Conservation (phyloP, 208 protist species). For the Leishmania amazonensis region DNA sequence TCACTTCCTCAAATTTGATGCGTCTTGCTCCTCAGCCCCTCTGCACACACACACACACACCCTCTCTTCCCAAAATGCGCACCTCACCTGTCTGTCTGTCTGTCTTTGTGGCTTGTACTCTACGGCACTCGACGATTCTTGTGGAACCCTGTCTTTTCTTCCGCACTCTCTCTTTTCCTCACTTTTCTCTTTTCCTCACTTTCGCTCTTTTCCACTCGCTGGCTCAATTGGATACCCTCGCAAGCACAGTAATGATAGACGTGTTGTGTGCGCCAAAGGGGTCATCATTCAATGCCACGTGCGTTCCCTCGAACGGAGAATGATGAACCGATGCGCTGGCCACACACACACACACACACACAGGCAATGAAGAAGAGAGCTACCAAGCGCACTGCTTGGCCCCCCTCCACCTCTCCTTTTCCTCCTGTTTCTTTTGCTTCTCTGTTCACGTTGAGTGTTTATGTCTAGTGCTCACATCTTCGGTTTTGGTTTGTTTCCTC, state of each 20-base stretch:
- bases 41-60: no score
- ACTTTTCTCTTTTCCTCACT: neutral
- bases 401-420: neutral
- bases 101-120: neutral
- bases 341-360: neutral
- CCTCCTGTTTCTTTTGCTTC: neutral
- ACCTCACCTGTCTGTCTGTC: neutral
- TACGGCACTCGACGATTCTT: neutral
- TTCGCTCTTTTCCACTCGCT: neutral
- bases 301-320: neutral
- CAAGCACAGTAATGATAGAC: neutral
- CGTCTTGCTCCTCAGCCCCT: neutral
- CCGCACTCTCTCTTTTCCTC: neutral
- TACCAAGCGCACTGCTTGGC: neutral
- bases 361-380: neutral
- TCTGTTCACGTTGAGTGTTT: neutral
- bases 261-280: neutral
- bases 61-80: neutral
- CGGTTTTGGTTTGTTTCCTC: neutral
- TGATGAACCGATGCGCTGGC: neutral
- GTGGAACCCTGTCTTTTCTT: neutral
- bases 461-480: neutral
- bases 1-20: neutral
- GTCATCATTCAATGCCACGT: neutral
- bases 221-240: neutral